Percentiles rank a stretch among this genome's conserved stretches.
These are phyloP conservation scores for Alternaria brassicae DNA, from an alignment of 2,329 filamentous ascomycete species.

Conservation along the genomic window DNA sequence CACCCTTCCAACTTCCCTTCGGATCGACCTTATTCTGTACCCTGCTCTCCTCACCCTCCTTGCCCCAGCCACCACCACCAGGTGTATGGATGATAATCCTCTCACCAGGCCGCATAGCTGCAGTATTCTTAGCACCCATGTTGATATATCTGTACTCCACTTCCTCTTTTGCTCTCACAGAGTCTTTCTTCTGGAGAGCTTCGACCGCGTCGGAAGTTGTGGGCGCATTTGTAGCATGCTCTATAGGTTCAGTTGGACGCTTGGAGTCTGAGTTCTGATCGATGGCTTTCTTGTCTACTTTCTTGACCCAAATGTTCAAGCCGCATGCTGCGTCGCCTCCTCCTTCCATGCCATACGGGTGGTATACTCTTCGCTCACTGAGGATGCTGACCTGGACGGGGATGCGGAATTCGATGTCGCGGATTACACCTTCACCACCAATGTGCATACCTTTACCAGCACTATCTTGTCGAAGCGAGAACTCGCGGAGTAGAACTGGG, in stretches of 20 bases:
- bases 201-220: conserved; percentile 56
- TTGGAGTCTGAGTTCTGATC: conserved; percentile 36
- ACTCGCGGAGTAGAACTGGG: conserved; percentile 75
- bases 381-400: conserved; percentile 81
- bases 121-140: conserved; percentile 80
- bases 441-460: conserved; percentile 70
- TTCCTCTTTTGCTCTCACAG: conserved; percentile 48
- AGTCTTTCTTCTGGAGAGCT: conserved; percentile 40
- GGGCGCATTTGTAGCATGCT: conserved; percentile 50
- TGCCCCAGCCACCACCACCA: conserved; percentile 80
- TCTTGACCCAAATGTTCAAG: conserved; percentile 85
- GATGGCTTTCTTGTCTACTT: conserved; percentile 56
- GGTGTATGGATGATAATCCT: conserved; percentile 79
- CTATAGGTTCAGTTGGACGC: conserved; percentile 26
- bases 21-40: conserved; percentile 63
- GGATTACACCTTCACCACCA: conserved; percentile 78
- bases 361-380: conserved; percentile 76
- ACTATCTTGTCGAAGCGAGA: conserved; percentile 68
- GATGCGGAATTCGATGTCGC: conserved; percentile 82
- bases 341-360: conserved; percentile 83
- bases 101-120: conserved; percentile 77
- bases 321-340: conserved; percentile 81
- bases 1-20: conserved; percentile 65
- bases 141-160: conserved; percentile 70
- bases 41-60: conserved; percentile 63